Evolutionary conservation across 176 grass and related monocot genomes (phyloP).

Genomic region (Eleusine coracana): DNA sequence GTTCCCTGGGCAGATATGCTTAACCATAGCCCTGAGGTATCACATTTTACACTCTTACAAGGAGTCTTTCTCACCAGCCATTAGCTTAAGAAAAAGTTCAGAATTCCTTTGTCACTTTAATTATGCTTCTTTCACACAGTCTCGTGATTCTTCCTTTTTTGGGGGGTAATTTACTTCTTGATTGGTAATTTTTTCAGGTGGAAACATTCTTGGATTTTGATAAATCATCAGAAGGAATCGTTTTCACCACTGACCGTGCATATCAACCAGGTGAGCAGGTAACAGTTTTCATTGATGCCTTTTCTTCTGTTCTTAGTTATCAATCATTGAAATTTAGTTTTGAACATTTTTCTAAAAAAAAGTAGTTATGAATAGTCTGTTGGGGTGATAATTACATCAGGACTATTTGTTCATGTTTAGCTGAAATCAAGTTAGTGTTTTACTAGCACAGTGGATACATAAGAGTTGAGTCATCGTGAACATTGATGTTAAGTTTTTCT

Average conservation of each 20-base stretch:
- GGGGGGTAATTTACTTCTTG: constrained; percentile 16
- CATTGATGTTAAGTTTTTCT: not conserved
- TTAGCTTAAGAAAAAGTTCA: not conserved
- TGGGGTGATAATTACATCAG: not conserved
- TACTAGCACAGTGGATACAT: not conserved
- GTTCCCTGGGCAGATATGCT: constrained; percentile 99
- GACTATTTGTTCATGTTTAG: constrained; percentile 1
- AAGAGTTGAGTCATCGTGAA: not conserved
- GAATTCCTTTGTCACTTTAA: not conserved
- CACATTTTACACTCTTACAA: constrained; percentile 23
- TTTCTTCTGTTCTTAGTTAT: constrained; percentile 14
- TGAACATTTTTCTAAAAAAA: not conserved
- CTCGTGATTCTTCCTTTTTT: constrained; percentile 14
- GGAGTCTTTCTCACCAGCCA: not conserved
- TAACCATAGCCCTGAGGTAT: constrained; percentile 94
- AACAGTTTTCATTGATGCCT: constrained; percentile 51
- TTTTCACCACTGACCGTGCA: constrained; percentile 79
- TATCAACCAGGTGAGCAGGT: constrained; percentile 99
- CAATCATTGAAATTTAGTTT: constrained; percentile 1
- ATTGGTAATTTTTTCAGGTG: constrained; percentile 59
- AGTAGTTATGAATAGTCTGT: not conserved
- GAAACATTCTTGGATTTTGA: constrained; percentile 98
- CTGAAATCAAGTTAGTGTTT: constrained; percentile 14
- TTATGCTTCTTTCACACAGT: not conserved
- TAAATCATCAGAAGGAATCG: constrained; percentile 83